Percentiles rank a stretch among this genome's conserved stretches.
Evolutionary conservation across 768 basidiomycete genomes (phyloP).

Genomic region (Saitozyma podzolica): DNA sequence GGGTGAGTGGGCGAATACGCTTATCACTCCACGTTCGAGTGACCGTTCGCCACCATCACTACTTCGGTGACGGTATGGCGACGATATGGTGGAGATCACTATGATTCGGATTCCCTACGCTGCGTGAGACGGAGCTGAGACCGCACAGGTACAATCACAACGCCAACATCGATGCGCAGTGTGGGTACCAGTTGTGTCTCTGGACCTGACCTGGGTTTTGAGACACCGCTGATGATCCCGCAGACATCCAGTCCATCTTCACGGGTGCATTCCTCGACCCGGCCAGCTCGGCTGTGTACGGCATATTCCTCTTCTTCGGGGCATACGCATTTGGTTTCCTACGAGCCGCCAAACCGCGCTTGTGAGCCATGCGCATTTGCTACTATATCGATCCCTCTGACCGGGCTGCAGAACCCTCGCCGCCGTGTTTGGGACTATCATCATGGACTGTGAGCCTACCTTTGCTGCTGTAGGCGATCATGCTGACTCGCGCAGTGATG

Average conservation of each 20-base stretch:
- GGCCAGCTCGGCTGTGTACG: conserved; percentile 58
- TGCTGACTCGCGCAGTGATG: conserved; percentile 35
- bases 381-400: not conserved
- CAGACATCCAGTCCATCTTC: conserved; percentile 56
- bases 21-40: not conserved
- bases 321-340: conserved; percentile 57
- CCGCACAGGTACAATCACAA: conserved; percentile 20
- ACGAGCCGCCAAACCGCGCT: conserved; percentile 58
- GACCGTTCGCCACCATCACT: not conserved
- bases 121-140: not conserved
- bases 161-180: conserved; percentile 44
- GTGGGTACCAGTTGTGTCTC: conserved; percentile 18
- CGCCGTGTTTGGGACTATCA: conserved; percentile 59
- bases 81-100: not conserved
- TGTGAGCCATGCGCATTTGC: conserved; percentile 35
- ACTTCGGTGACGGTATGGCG: too few relatives aligned
- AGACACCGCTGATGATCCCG: not conserved
- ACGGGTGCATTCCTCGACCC: conserved; percentile 60
- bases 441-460: conserved; percentile 47
- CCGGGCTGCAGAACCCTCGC: conserved; percentile 48
- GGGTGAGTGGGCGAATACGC: conserved; percentile 27
- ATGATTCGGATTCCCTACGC: not conserved
- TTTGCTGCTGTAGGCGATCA: not conserved
- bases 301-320: conserved; percentile 59
- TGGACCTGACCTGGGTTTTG: conserved; percentile 34